Conservation (phyloP, 805 yeast species). For the Vanderwaltozyma yarrowii region DNA sequence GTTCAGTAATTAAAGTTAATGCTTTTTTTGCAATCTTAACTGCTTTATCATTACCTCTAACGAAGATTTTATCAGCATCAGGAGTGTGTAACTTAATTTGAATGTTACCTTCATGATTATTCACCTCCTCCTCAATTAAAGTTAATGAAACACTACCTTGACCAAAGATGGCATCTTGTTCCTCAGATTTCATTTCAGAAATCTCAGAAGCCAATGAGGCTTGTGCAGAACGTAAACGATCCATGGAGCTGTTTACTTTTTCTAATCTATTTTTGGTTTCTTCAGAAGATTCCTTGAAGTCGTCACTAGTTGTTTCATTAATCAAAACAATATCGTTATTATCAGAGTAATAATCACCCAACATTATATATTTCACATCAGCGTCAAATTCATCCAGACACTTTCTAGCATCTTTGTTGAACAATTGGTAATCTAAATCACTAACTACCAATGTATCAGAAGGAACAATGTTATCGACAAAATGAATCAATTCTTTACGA, state of each 20-base stretch:
- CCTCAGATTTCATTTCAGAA: constrained; percentile 40
- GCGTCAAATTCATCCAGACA: constrained; percentile 20
- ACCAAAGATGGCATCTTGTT: constrained; percentile 39
- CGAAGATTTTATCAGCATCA: constrained; percentile 42
- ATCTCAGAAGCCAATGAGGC: constrained; percentile 40
- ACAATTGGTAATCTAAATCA: constrained; percentile 49
- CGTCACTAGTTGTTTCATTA: constrained; percentile 41
- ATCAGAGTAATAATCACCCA: constrained; percentile 38
- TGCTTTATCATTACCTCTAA: constrained; percentile 61
- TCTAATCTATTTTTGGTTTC: constrained; percentile 47
- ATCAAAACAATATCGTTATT: constrained; percentile 45
- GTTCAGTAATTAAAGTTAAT: constrained; percentile 20
- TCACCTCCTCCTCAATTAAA: constrained; percentile 29
- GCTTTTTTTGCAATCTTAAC: constrained; percentile 37
- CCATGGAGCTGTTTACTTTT: constrained; percentile 44
- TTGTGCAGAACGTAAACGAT: constrained; percentile 48
- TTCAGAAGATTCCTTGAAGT: constrained; percentile 58
- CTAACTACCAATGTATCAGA: constrained; percentile 42
- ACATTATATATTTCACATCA: constrained; percentile 48
- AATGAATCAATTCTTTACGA: constrained; percentile 60
- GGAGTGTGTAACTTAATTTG: constrained; percentile 41
- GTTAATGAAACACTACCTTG: constrained; percentile 10
- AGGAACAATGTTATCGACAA: constrained; percentile 68
- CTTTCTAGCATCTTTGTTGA: constrained; percentile 20
- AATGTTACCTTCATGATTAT: constrained; percentile 26